phyloP scores from a whole-genome alignment of 2,329 filamentous ascomycete genomes.

The Apiospora marii region DNA sequence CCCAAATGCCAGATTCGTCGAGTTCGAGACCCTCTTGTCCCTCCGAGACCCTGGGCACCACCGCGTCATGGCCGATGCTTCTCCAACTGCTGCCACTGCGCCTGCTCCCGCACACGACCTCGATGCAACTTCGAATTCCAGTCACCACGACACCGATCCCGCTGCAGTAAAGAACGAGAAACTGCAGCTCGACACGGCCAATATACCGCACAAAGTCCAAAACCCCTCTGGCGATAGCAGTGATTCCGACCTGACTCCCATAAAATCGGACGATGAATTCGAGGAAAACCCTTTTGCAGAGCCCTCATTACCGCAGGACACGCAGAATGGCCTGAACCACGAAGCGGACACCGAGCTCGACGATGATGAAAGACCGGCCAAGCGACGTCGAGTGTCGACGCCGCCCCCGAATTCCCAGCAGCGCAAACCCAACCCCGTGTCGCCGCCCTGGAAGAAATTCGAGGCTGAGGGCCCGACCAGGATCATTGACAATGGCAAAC shows the following conservation, averaged over 20 bases:
- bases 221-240: slow-evolving; percentile 21
- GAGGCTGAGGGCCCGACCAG: slow-evolving; percentile 87
- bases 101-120: slow-evolving; percentile 16
- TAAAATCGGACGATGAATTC: slow-evolving; percentile 32
- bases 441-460: slow-evolving; percentile 93
- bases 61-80: slow-evolving; percentile 63
- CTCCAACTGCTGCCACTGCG: slow-evolving; percentile 24
- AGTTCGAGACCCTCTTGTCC: slow-evolving; percentile 59
- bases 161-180: background rate
- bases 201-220: background rate
- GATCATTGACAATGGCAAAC: slow-evolving; percentile 76
- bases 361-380: slow-evolving; percentile 58
- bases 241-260: slow-evolving; percentile 29
- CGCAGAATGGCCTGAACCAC: slow-evolving; percentile 28
- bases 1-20: slow-evolving; percentile 66
- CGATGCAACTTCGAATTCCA: slow-evolving; percentile 19
- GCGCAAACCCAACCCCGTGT: slow-evolving; percentile 60
- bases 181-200: slow-evolving; percentile 1
- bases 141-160: background rate
- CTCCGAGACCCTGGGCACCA: slow-evolving; percentile 48
- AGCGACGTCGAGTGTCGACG: slow-evolving; percentile 68
- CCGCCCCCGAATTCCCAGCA: slow-evolving; percentile 45
- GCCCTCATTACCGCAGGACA: slow-evolving; percentile 23
- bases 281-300: slow-evolving; percentile 34
- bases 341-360: slow-evolving; percentile 39